A percentile compares a stretch with the other conserved stretches of the same genome.
Conservation (phyloP, 768 basidiomycete genomes). For the Amanita fuliginea region DNA sequence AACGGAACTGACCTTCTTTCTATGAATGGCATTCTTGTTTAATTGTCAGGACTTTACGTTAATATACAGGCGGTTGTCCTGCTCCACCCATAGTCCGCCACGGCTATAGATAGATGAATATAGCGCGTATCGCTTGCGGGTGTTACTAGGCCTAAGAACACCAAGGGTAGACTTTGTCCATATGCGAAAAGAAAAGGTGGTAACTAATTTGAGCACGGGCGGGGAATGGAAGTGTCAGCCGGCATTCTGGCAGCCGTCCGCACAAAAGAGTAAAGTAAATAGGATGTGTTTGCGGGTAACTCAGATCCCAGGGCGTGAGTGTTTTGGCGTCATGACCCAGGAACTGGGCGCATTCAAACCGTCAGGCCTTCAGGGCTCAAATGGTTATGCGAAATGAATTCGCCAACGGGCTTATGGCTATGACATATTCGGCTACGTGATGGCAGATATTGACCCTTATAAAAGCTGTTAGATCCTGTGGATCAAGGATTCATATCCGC, state of each 20-base stretch:
- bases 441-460: neutral
- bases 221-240: neutral
- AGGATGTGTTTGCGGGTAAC: neutral
- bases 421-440: neutral
- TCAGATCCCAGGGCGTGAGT: neutral
- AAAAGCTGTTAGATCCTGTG: neutral
- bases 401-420: neutral
- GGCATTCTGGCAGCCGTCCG: slow-evolving; percentile 1
- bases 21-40: no score
- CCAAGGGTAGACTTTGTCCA: no score
- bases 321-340: neutral
- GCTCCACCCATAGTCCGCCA: no score
- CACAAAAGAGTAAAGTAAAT: neutral
- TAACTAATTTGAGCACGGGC: neutral
- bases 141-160: no score
- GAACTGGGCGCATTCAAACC: neutral
- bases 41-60: no score
- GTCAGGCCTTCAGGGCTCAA: neutral
- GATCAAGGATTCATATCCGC: neutral
- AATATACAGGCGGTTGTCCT: no score
- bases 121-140: no score
- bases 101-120: no score
- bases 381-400: neutral
- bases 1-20: no score
- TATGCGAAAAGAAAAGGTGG: no score